These are phyloP conservation scores for Elsinoe ampelina DNA, from an alignment of 2,329 filamentous ascomycete species.

Conservation along the genomic window DNA sequence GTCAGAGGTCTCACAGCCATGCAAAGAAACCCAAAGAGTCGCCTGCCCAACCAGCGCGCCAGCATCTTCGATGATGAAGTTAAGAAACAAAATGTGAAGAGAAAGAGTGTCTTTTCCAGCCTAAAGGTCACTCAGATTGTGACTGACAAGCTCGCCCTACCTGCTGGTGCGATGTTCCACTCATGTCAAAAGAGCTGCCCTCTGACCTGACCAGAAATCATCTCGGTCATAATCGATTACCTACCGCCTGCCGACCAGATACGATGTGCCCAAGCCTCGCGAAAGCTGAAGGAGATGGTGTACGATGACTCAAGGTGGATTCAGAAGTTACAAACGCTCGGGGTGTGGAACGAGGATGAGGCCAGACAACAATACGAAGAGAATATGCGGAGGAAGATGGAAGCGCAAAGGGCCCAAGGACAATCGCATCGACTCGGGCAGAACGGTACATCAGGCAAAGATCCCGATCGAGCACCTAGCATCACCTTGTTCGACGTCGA, in stretches of 20 bases:
- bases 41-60: slow-evolving; percentile 17
- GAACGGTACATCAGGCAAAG: slow-evolving; percentile 30
- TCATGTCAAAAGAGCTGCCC: slow-evolving; percentile 5
- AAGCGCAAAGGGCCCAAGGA: slow-evolving; percentile 42
- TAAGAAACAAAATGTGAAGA: slow-evolving; percentile 16
- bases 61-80: slow-evolving; percentile 11
- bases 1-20: background rate
- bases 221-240: slow-evolving; percentile 80
- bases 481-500: slow-evolving; percentile 67
- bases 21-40: slow-evolving; percentile 14
- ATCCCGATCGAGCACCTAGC: slow-evolving; percentile 29
- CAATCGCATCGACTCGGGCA: slow-evolving; percentile 30
- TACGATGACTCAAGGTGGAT: slow-evolving; percentile 98
- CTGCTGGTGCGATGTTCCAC: slow-evolving; percentile 53
- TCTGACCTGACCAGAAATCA: slow-evolving; percentile 55
- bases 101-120: slow-evolving; percentile 56
- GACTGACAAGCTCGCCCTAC: slow-evolving; percentile 66
- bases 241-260: slow-evolving; percentile 78
- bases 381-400: slow-evolving; percentile 46
- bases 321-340: slow-evolving; percentile 73
- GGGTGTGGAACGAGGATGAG: slow-evolving; percentile 83
- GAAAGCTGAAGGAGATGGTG: slow-evolving; percentile 90
- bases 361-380: slow-evolving; percentile 75
- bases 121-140: slow-evolving; percentile 74
- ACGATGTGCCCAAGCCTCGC: slow-evolving; percentile 73